Evolutionary conservation across 1,139 yeast species (phyloP), one percentile per base, ranked within the genome.

Genomic region (Pichia cactophila): DNA sequence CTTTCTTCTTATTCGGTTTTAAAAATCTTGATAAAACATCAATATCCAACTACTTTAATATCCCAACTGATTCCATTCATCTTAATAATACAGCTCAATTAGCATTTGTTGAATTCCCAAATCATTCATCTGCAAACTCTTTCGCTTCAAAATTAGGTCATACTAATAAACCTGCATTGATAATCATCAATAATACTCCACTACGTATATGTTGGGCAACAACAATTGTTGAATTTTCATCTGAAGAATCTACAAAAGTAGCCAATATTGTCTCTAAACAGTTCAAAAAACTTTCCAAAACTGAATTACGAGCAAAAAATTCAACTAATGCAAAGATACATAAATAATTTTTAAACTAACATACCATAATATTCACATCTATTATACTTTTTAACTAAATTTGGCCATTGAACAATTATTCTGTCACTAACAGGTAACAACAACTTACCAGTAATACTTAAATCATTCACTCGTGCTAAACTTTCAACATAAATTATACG

Each of bases 361-460:
- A 87, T 75, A 0, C 97, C 97, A 60, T 79, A 74, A 63, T 78
- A 88, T 61, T 86, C 95, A 1, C 89, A 78, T 49, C 86, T 67
- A 36, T 78, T 79, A 59, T 82, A 81, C 48, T 65, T 63, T 28
- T 61, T 57, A 20, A 74, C 73, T 48, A 92, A 69, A 42, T 73
- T 72, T n/a, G 79, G 80, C 98, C 98, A 92, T 63, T 92, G 98
- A 8, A 92, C 97, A 1, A 92, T 62, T 54, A 92, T 84, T 31
- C 92, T 69, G 61, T 89, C 86, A 2, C 83, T 71, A 2, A 90
- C 69, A 4, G 89, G 89, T 49, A 84, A 69, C 10, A 89, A 64
- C 31, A 90, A 66, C 46, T 69, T 64, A 0, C 97, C 98, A 26
- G 92, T 81, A 37, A 89, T 68, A 62, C 97, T 89, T 51, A 92